phyloP scores from a whole-genome alignment of 768 basidiomycete species.

The Suillus sp. region DNA sequence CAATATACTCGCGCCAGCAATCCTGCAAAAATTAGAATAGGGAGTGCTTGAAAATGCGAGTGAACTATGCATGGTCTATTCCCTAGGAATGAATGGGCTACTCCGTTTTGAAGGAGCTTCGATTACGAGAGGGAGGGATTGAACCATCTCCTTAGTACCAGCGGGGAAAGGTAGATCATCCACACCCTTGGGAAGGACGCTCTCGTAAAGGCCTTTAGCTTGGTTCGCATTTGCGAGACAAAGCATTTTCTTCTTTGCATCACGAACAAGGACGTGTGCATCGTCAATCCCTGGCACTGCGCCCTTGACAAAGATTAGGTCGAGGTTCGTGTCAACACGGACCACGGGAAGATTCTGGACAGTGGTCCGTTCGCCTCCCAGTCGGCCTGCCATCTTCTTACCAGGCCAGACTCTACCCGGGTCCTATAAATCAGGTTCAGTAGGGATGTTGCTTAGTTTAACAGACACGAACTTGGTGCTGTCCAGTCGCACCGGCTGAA shows the following conservation, averaged over 20 bases:
- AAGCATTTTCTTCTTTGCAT: constrained; percentile 88
- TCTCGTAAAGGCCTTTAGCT: constrained; percentile 71
- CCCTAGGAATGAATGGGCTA: constrained; percentile 79
- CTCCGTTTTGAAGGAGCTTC: constrained; percentile 74
- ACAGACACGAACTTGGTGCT: constrained; percentile 73
- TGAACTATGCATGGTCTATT: constrained; percentile 39
- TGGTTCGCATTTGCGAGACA: constrained; percentile 63
- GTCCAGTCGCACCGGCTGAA: constrained; percentile 89
- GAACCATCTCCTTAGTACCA: constrained; percentile 78
- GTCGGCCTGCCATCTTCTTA: constrained; percentile 96
- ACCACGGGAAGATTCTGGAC: constrained; percentile 88
- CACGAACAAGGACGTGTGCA: constrained; percentile 80
- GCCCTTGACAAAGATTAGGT: constrained; percentile 92
- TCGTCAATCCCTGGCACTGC: constrained; percentile 89
- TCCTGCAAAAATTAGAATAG: background rate
- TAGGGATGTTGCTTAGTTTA: background rate
- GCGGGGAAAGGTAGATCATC: constrained; percentile 90
- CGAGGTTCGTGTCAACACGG: constrained; percentile 81
- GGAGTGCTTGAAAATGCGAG: background rate
- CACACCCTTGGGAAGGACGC: constrained; percentile 81
- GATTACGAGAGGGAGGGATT: constrained; percentile 61
- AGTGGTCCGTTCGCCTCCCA: constrained; percentile 83
- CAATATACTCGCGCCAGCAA: background rate
- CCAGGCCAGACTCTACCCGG: constrained; percentile 96
- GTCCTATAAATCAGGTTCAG: constrained; percentile 54